Conservation (phyloP, 164 flowering plant species). For the Santalum album region DNA sequence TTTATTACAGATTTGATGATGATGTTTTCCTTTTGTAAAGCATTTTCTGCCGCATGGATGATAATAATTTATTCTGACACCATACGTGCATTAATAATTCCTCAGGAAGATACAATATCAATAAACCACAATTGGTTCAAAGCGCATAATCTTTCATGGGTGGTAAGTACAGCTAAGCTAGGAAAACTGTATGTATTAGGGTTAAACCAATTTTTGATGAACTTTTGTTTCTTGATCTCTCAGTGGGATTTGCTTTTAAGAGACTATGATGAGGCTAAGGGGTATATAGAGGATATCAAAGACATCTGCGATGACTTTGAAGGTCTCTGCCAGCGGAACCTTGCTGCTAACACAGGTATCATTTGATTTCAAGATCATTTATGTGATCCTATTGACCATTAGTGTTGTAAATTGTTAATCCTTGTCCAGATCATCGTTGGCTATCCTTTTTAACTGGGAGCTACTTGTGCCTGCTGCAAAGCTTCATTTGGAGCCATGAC, state of each 20-base stretch:
- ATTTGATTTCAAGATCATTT: not conserved
- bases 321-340: slow-evolving; percentile 92
- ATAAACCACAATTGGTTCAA: slow-evolving; percentile 97
- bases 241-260: slow-evolving; percentile 76
- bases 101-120: slow-evolving; percentile 86
- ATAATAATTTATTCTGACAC: not conserved
- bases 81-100: not conserved
- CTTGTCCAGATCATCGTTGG: no score
- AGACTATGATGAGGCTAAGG: slow-evolving; percentile 83
- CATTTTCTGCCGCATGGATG: not conserved
- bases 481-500: not conserved
- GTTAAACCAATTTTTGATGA: not conserved
- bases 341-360: slow-evolving; percentile 87
- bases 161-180: slow-evolving; percentile 46
- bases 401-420: no score
- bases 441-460: no score
- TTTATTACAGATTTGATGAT: no score
- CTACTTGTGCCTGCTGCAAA: not conserved
- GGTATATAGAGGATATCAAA: slow-evolving; percentile 80
- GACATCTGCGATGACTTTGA: slow-evolving; percentile 95
- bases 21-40: no score
- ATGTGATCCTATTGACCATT: not conserved
- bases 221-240: slow-evolving; percentile 8
- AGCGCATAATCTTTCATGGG: slow-evolving; percentile 71
- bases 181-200: not conserved